These are phyloP conservation scores for Piper longum DNA, from an alignment of 164 flowering plant genomes.

Conservation along the genomic window DNA sequence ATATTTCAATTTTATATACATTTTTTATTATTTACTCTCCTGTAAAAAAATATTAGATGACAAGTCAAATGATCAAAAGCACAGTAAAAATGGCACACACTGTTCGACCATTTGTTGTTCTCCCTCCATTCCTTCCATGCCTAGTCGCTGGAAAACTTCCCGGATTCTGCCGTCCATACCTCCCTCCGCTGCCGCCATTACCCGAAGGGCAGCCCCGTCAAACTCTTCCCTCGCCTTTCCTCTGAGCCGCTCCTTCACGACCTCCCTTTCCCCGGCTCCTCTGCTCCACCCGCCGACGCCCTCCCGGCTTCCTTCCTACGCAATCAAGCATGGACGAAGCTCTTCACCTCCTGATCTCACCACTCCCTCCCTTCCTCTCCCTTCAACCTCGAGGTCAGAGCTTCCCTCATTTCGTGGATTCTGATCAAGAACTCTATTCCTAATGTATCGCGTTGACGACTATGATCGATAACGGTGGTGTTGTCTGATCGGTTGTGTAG, in stretches of 20 bases:
- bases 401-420: background rate
- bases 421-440: background rate
- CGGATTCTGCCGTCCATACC: background rate
- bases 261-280: conserved; percentile 1
- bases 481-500: background rate
- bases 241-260: conserved; percentile 34
- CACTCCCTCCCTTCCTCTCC: conserved; percentile 6
- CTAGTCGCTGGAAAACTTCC: background rate
- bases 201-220: conserved; percentile 13
- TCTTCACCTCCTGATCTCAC: conserved; percentile 14
- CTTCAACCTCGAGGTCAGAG: conserved; percentile 15
- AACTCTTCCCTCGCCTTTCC: conserved; percentile 19
- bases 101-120: no score
- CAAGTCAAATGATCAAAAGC: no score
- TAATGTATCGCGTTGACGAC: background rate
- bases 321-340: conserved; percentile 24
- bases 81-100: no score
- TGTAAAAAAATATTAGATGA: no score
- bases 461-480: background rate
- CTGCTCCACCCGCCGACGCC: background rate
- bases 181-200: background rate
- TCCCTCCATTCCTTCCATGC: background rate
- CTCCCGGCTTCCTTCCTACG: conserved; percentile 7
- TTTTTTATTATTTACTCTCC: no score
- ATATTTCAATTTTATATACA: no score